Base-by-base conservation (phyloP, 2,329 filamentous ascomycete species). In the Parasarocladium wereldwijsianum region DNA sequence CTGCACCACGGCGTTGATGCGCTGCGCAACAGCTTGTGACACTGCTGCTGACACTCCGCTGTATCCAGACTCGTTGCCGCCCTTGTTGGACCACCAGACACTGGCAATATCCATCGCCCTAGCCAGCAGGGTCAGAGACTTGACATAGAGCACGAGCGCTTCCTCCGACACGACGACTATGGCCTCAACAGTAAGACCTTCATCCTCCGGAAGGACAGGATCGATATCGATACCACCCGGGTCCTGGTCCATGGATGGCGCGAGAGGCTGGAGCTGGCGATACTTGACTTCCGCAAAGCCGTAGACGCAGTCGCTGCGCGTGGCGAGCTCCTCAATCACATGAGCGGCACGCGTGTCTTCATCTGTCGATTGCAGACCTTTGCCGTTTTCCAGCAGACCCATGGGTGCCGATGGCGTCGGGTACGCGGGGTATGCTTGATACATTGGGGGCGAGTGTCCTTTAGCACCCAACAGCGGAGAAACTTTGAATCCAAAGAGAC, bases 221-320 rank as follows among this genome's bases (percentile, higher is more conserved):
- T 77, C 71, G 7, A 58, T 47, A 4, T 58, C 56, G n/a, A 67
- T 52, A 10, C 76, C 73, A 6, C 77, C 76, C 4, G 84, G 64
- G 5, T 72, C 74, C 40, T 79, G 73, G 28, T 82, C 74, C 40
- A 68, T 70, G 0, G 81, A 87, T 2, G 87, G 90, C 2, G 83
- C 75, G 25, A 90, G 60, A 3, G 90, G 90, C 29, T 94, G 72
- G n/a, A 98, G 67, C 52, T 98, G 90, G 53, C 92, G 90, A 55
- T 92, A 94, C 54, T 98, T 98, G 47, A 98, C 87, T 55, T 98
- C 87, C 5, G 90, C 90, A 53, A 98, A 96, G 3, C 87, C 86
- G 50, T 86, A 98, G 3, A 98, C 86, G 26, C 94, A 90, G 50
- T 98, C 86, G 47, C 86, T 94, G 22, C 86, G 70, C 18, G 85